Evolutionary conservation across 192 early-diverging fungal species (phyloP), one percentile per base, ranked within the genome.

Genomic region (Borealophlyctis nickersoniae): DNA sequence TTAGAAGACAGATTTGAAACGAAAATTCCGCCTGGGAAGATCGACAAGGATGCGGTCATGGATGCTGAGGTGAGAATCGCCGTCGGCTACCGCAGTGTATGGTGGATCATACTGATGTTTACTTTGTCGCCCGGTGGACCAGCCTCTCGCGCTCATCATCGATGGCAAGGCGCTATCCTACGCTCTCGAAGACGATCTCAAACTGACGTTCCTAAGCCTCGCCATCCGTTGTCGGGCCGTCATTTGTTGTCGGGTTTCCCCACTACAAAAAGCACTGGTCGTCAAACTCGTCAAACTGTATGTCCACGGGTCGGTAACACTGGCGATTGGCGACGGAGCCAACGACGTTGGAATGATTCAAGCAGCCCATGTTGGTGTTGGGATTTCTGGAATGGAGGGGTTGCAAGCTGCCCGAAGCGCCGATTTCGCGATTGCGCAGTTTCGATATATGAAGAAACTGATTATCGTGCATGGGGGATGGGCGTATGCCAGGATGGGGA

Each of bases 301-400:
- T 35, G 79, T 88, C 33, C 87, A 87, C 51, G 75, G 69, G 14
- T 85, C 93, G 2, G 89, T 99, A 50, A 79, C 95, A 19, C 79
- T 99, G 22, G 95, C 96, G 1, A 99, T 99, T 70, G 96, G 96
- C 36, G 96, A 99, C 77, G 96, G 96, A 28, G 96, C 96, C 31
- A 99, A 99, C 73, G 96, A 99, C 73, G 95, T 99, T 0, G 87
- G 89, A 28, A 99, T 99, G 96, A 99, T 99, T 70, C 96, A 99
- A 70, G 95, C 95, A 22, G 95, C 95, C 5, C 95, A 98, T 65
- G 92, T 98, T 14, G 96, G 96, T 61, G 88, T 99, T 23, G 96
- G 96, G 55, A 99, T 99, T 65, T 91, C 86, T 54, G 96, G 96
- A 16, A 81, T 91, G 60, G 96, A 99, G 70, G 96, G 96, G 45